Evolutionary conservation across 2,329 filamentous ascomycete genomes (phyloP), one percentile per base, ranked within the genome.

Genomic region (Alternaria hordeiaustralica): DNA sequence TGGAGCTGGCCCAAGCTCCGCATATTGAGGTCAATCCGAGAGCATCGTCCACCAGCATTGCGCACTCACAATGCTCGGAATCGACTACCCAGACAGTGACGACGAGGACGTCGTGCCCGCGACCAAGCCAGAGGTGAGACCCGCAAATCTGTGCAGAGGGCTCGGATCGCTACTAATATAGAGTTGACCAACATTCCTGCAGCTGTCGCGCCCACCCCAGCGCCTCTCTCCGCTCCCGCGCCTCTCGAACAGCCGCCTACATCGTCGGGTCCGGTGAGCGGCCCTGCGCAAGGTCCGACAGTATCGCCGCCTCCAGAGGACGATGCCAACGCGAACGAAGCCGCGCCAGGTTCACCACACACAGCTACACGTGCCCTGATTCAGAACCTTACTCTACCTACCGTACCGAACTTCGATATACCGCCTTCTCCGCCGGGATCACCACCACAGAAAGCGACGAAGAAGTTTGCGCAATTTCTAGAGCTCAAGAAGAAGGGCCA

Each of bases 401-500:
- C 88, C 3, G 80, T 89, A 5, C 89, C 92, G 2, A 90, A 93
- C 79, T 88, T 93, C 72, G 84, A 89, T 70, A 93, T 96, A 65
- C 92, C 92, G 0, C 84, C 87, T 10, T 93, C 92, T 5, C 92
- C 92, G 1, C 89, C 90, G 1, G 87, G 87, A 6, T 80, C 80
- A 13, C 81, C 81, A 13, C 80, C 80, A 20, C 78, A 79, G 45
- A 72, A 70, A 43, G 74, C 89, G 12, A 89, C 86, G 55, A 85
- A 87, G 69, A 94, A 93, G 71, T 90, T 95, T 70, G 86, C 88
- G 66, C 88, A 89, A 63, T 95, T 96, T 69, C 86, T 95, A 0
- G 84, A 88, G 49, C 85, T 95, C n/a, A 96, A 96, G 81, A 89
- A 88, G 73, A 88, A 90, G 66, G 90, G 90, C 5, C 84, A 89